phyloP scores from a whole-genome alignment of 176 grass and related monocot species.

The Stipa capillata region DNA sequence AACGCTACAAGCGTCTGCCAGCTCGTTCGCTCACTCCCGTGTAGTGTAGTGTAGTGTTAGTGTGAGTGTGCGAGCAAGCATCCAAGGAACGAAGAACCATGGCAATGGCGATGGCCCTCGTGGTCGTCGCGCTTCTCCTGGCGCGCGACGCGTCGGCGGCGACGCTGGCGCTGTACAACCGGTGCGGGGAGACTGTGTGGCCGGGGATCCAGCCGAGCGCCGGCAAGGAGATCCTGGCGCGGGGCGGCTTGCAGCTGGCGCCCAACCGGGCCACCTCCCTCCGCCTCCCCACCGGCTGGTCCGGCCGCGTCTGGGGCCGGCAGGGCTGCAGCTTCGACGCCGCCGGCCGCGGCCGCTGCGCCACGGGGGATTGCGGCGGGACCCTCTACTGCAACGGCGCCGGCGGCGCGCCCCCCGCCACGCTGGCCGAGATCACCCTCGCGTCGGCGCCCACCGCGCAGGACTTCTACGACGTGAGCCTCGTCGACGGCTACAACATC shows the following conservation, averaged over 20 bases:
- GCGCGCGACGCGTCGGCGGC: constrained; percentile 27
- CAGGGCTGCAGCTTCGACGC: constrained; percentile 76
- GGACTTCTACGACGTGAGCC: constrained; percentile 96
- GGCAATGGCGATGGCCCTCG: not conserved
- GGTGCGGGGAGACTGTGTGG: constrained; percentile 84
- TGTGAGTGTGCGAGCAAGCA: not conserved
- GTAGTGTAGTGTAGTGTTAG: not conserved
- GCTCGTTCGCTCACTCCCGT: not conserved
- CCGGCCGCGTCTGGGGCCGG: constrained; percentile 76
- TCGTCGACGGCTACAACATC: constrained; percentile 95
- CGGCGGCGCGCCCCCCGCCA: constrained; percentile 59
- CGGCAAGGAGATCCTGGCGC: constrained; percentile 47
- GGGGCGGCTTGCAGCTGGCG: constrained; percentile 48
- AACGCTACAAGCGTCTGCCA: not conserved
- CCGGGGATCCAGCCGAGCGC: constrained; percentile 86
- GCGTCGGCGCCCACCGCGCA: not conserved
- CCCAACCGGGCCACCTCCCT: constrained; percentile 51
- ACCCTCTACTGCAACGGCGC: constrained; percentile 66
- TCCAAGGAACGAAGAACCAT: not conserved
- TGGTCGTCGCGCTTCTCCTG: constrained; percentile 1
- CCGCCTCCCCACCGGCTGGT: constrained; percentile 60
- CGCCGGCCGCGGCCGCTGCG: constrained; percentile 45
- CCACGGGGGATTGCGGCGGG: constrained; percentile 89
- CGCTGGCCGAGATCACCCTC: constrained; percentile 81
- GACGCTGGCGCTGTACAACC: constrained; percentile 77